Evolutionary conservation across 1,139 yeast species (phyloP).

Genomic region (Schwanniomyces etchellsii): DNA sequence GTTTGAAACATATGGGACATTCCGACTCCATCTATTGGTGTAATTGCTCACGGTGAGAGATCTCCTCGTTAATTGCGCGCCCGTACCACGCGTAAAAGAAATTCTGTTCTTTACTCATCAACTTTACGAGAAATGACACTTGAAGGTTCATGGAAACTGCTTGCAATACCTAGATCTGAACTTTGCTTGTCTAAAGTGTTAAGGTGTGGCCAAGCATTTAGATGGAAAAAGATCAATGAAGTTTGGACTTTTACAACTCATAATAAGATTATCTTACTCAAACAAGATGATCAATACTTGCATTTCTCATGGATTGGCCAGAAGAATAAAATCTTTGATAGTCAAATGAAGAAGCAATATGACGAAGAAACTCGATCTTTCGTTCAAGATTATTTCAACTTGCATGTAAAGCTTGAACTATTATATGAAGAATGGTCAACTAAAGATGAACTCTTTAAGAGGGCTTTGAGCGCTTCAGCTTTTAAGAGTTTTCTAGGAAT

Average conservation of each 20-base stretch:
- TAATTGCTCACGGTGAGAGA: no score
- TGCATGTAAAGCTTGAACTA: slow-evolving; percentile 46
- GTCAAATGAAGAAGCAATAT: slow-evolving; percentile 1
- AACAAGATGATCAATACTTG: slow-evolving; percentile 34
- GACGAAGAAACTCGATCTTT: slow-evolving; percentile 34
- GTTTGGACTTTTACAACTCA: slow-evolving; percentile 56
- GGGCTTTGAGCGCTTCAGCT: slow-evolving; percentile 23
- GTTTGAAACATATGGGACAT: slow-evolving; percentile 35
- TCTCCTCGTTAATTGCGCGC: no score
- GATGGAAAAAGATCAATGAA: slow-evolving; percentile 58
- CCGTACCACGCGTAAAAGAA: no score
- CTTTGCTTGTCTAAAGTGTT: slow-evolving; percentile 62
- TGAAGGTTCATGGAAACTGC: slow-evolving; percentile 23
- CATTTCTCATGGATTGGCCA: slow-evolving; percentile 27
- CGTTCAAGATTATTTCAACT: slow-evolving; percentile 64
- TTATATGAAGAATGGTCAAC: slow-evolving; percentile 60
- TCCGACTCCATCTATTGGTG: slow-evolving; percentile 8
- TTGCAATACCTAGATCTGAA: slow-evolving; percentile 35
- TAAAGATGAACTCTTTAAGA: slow-evolving; percentile 45
- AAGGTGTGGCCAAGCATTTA: slow-evolving; percentile 84
- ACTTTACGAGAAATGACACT: no score
- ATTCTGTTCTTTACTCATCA: no score
- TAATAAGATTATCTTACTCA: slow-evolving; percentile 46
- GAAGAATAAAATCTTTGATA: slow-evolving; percentile 4
- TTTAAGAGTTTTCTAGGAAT: slow-evolving; percentile 58